Evolutionary conservation across 2,329 filamentous ascomycete species (phyloP), one percentile per base, ranked within the genome.

Genomic region (Neocucurbitaria cava): DNA sequence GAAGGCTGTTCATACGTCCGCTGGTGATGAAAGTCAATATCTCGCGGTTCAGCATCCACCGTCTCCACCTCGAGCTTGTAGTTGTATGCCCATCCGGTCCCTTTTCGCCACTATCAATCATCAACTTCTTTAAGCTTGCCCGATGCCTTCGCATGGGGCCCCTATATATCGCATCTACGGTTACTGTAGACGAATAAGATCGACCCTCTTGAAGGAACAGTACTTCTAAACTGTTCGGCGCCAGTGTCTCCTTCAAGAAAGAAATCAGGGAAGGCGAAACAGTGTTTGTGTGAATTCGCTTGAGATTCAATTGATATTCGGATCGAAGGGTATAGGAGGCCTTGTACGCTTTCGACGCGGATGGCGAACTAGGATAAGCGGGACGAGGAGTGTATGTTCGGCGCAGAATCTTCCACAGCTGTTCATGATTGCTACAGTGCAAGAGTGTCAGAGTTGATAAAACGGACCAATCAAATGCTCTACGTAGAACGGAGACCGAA

Each of bases 151-250:
- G 86, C 51, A 95, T 78, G 6, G 89, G 84, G 11, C 86, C 86
- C 53, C 84, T 84, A 75, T 90, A 92, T 58, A 95, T 89, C 17
- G 85, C 80, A 31, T 91, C 87, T 49, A 93, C 83, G 3, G 84
- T 82, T 1, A 93, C 87, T 7, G 77, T 77, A 1, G 85, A 83
- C n/a, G 79, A 72, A 72, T 83, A 80, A 20, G 75, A 71, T 54
- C 82, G 73, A 64, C 83, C 69, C 78, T 93, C 89, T 72, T 93
- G 90, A 44, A 95, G 75, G 70, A 92, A 92, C 9, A 95, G 80
- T 8, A 87, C 87, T 73, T 95, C 89, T n/a, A 95, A 79, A 24
- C 86, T 89, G 71, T 95, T 91, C 1, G 91, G 91, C 18, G 87
- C 88, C 33, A 95, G 80, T 0, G 89, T 88, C 57, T 93, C 89